Base-by-base conservation (phyloP, 2,329 filamentous ascomycete species). In the Paecilomyces fulvus region DNA sequence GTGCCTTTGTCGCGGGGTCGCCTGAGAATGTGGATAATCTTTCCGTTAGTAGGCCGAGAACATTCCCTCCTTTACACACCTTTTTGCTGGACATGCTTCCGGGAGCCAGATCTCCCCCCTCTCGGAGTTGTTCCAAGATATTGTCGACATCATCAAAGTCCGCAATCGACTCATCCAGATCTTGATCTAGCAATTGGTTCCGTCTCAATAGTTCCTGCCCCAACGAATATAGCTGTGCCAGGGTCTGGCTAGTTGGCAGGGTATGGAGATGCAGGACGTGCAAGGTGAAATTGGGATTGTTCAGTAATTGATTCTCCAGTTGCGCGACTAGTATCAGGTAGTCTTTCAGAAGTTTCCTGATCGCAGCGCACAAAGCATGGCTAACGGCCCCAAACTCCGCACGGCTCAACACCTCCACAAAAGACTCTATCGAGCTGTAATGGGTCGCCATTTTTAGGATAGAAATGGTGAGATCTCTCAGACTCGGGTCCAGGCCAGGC, bases 401-500 rank as follows among this genome's bases (percentile, higher is more conserved):
- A 48, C 90, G 82, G 69, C 92, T 96, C 70, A 96, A 90, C 1
- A 96, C 89, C 67, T 99, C 92, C 52, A 97, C 86, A 71, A 96
- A 97, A 3, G 90, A 86, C 67, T 96, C 90, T 37, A 97, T 80
- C 0, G 94, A 92, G 50, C 86, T 88, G 72, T 96, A 96, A 71
- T 97, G 90, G 0, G 90, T 94, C 5, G 94, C 92, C 82, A 95
- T 95, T 70, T 88, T 92, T 61, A 99, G 78, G 88, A 97, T 95
- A 0, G 89, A 90, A 61, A 81, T 81, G 1, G 91, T 89, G 59
- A 99, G 79, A 69, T 97, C 94, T 64, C 90, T 87, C 60, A 99
- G 72, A 65, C 92, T 96, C 0, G 92, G 92, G 67, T 99, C 94
- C 49, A 99, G 80, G 1, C 92, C 92, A 0, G 88, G 82, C 6